These are phyloP conservation scores for Pseudozyma flocculosa DNA, from an alignment of 1,284 basidiomycete genomes.

Conservation along the genomic window DNA sequence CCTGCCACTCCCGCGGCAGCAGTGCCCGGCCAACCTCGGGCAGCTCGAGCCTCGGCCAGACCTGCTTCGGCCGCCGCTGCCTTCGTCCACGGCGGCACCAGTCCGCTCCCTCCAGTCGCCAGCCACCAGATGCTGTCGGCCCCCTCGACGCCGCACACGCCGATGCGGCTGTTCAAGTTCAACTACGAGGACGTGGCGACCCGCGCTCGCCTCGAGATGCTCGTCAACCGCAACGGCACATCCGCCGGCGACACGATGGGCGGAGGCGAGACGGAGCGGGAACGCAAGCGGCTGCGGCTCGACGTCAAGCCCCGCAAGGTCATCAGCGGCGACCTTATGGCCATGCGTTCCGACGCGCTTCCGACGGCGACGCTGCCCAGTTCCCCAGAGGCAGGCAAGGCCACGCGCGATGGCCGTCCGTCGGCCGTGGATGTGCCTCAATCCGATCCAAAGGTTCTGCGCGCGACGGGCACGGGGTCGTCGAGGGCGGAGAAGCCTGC, in stretches of 20 bases:
- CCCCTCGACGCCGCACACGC: conserved; percentile 36
- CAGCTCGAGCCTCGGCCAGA: background rate
- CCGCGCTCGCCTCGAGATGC: conserved; percentile 37
- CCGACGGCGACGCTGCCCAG: no score
- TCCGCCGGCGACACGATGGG: conserved; percentile 4
- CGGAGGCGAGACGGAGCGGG: conserved; percentile 22
- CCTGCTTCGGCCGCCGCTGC: conserved; percentile 31
- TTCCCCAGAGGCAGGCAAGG: background rate
- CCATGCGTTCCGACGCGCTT: conserved; percentile 8
- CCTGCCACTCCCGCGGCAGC: no score
- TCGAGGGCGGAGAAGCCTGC: no score
- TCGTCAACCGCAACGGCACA: conserved; percentile 35
- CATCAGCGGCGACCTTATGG: conserved; percentile 27
- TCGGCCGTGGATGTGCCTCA: no score
- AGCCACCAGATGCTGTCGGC: conserved; percentile 9
- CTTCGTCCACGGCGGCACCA: conserved; percentile 12
- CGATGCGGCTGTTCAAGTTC: conserved; percentile 45
- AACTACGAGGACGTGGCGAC: conserved; percentile 37
- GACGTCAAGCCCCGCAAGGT: conserved; percentile 28
- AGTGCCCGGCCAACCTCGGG: no score
- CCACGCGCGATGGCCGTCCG: background rate
- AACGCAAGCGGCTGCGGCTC: conserved; percentile 40
- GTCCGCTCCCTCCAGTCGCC: conserved; percentile 4
- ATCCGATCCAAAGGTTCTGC: no score
- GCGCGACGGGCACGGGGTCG: no score